Percentiles rank a stretch among this genome's conserved stretches.
Evolutionary conservation across 768 basidiomycete genomes (phyloP).

Genomic region (Amanita polypyramis): DNA sequence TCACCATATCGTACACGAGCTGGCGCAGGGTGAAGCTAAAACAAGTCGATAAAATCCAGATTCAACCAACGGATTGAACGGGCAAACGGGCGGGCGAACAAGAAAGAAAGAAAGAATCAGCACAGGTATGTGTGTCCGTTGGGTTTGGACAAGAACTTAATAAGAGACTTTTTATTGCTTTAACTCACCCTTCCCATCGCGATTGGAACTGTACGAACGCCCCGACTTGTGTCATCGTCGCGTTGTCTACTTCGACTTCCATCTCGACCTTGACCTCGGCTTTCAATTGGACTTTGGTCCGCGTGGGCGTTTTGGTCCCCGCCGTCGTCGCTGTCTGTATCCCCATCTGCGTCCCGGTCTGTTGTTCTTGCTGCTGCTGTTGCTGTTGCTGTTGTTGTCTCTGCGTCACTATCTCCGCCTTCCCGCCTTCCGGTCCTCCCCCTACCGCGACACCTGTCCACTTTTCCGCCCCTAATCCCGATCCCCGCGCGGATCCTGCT

Average conservation of each 20-base stretch:
- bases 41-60: no score
- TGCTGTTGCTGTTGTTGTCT: not conserved
- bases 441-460: no score
- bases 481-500: no score
- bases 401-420: not conserved
- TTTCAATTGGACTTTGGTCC: constrained; percentile 4
- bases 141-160: no score
- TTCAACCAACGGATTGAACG: no score
- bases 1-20: constrained; percentile 2
- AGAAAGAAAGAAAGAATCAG: not conserved
- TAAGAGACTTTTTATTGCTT: not conserved
- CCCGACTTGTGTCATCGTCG: not conserved
- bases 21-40: constrained; percentile 2
- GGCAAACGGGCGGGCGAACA: no score
- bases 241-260: constrained; percentile 3
- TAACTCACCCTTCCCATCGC: constrained; percentile 7
- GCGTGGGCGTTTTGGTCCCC: not conserved
- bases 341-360: not conserved
- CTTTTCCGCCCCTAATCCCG: no score
- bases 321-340: no score
- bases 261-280: constrained; percentile 4
- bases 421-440: not conserved
- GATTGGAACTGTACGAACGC: constrained; percentile 5
- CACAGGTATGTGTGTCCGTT: not conserved
- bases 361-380: not conserved